phyloP scores from a whole-genome alignment of 1,139 yeast genomes.

The Candida sp. region DNA sequence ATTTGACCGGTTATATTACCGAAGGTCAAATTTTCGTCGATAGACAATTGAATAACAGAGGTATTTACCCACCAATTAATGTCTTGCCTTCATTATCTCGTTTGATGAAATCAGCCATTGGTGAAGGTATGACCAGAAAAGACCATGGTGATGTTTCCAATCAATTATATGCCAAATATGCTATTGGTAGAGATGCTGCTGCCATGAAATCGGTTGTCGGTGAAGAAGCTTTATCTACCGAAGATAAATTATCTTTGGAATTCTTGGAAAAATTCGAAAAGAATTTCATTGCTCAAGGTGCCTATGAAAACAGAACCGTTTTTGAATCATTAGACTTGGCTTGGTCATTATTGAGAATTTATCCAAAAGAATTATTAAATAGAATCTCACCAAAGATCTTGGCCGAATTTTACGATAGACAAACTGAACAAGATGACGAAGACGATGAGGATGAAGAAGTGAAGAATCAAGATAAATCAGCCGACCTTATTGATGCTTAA shows the following conservation, averaged over 20 bases:
- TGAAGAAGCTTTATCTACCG: constrained; percentile 97
- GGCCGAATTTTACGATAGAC: constrained; percentile 92
- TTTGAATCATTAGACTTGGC: constrained; percentile 97
- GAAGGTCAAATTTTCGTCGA: constrained; percentile 98
- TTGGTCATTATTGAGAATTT: constrained; percentile 96
- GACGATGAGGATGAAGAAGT: constrained; percentile 44
- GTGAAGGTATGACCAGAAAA: constrained; percentile 99
- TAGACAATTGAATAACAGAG: constrained; percentile 94
- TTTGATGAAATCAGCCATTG: constrained; percentile 98
- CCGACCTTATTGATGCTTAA: constrained; percentile 54
- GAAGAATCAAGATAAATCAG: constrained; percentile 28
- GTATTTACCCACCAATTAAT: constrained; percentile 98
- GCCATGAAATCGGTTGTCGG: constrained; percentile 99
- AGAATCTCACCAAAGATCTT: constrained; percentile 97
- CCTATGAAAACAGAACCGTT: constrained; percentile 91
- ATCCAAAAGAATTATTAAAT: constrained; percentile 98
- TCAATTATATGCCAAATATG: constrained; percentile 97
- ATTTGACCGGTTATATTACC: constrained; percentile 98
- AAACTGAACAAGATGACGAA: constrained; percentile 52
- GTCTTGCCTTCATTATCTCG: constrained; percentile 97
- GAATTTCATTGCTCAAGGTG: constrained; percentile 93
- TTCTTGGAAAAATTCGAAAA: constrained; percentile 97
- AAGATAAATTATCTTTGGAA: constrained; percentile 95
- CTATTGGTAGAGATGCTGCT: constrained; percentile 99
- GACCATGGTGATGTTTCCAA: constrained; percentile 99